phyloP scores from a whole-genome alignment of 768 basidiomycete genomes.

The Psilocybe cyanescens region DNA sequence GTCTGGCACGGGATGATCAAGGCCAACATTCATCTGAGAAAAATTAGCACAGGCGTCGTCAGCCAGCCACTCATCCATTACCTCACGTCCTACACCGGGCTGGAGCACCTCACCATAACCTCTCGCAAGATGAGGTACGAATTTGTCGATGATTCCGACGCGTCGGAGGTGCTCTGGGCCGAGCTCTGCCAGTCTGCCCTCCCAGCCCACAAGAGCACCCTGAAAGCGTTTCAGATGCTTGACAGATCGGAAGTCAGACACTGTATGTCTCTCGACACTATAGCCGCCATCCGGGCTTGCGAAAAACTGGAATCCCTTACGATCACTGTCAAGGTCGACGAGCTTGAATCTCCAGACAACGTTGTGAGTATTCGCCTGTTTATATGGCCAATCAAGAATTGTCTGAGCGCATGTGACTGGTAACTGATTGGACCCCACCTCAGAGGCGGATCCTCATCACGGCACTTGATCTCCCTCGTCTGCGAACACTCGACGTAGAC shows the following conservation, averaged over 20 bases:
- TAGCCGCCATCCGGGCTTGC: not conserved
- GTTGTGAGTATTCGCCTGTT: not conserved
- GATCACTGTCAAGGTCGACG: not conserved
- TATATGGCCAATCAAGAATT: not conserved
- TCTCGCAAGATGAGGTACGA: not conserved
- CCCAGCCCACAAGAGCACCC: not conserved
- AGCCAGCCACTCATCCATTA: not conserved
- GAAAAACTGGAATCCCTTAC: not conserved
- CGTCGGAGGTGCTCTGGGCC: not conserved
- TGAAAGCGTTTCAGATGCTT: not conserved
- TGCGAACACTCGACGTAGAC: not conserved
- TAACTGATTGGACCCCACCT: not conserved
- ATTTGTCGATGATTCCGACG: not conserved
- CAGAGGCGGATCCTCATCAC: not conserved
- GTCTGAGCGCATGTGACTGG: not conserved
- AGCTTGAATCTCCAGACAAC: not conserved
- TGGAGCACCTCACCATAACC: not conserved
- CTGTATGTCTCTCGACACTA: not conserved
- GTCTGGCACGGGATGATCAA: not conserved
- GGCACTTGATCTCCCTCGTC: not conserved
- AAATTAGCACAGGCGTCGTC: not conserved
- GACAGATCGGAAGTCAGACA: not conserved
- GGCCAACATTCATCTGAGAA: not conserved
- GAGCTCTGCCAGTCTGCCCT: not conserved
- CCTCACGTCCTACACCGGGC: not conserved